These are phyloP conservation scores for Eimeria brunetti DNA, from an alignment of 169 alveolate genomes.

Conservation along the genomic window DNA sequence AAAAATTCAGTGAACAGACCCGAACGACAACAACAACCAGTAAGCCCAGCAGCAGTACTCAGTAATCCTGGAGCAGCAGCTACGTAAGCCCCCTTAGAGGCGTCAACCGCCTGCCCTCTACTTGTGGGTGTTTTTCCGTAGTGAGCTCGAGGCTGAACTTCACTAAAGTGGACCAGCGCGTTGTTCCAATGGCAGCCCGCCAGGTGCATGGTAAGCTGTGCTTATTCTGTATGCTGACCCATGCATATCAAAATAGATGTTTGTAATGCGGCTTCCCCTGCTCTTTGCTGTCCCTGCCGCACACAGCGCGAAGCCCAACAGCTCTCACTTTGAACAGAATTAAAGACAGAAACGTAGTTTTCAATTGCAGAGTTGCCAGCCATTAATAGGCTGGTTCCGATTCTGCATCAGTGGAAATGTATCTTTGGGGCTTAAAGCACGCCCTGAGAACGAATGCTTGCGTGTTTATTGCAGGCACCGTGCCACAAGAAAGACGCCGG, in stretches of 20 bases:
- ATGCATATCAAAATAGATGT: not conserved
- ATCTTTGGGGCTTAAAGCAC: not conserved
- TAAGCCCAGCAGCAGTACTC: not conserved
- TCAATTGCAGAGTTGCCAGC: not conserved
- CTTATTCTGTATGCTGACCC: not conserved
- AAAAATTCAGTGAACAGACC: conserved; percentile 70
- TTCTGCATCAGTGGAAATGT: not conserved
- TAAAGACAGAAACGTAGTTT: not conserved
- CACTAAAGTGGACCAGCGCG: conserved; percentile 70
- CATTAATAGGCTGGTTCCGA: not conserved
- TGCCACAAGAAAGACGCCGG: conserved; percentile 71
- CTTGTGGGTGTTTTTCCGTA: not conserved
- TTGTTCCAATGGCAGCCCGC: conserved; percentile 74
- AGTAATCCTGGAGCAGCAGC: not conserved
- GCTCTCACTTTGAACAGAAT: not conserved
- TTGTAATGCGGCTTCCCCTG: not conserved
- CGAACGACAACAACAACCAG: conserved; percentile 66
- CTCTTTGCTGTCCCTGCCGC: not conserved
- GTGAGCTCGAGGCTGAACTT: conserved; percentile 71
- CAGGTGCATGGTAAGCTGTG: conserved; percentile 64
- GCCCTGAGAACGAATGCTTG: not conserved
- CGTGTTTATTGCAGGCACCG: conserved; percentile 38
- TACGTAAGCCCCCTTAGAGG: not conserved
- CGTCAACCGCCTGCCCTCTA: not conserved
- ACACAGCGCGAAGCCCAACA: not conserved